These are phyloP conservation scores for Orbilia oligospora DNA, from an alignment of 2,329 filamentous ascomycete genomes.

Conservation along the genomic window DNA sequence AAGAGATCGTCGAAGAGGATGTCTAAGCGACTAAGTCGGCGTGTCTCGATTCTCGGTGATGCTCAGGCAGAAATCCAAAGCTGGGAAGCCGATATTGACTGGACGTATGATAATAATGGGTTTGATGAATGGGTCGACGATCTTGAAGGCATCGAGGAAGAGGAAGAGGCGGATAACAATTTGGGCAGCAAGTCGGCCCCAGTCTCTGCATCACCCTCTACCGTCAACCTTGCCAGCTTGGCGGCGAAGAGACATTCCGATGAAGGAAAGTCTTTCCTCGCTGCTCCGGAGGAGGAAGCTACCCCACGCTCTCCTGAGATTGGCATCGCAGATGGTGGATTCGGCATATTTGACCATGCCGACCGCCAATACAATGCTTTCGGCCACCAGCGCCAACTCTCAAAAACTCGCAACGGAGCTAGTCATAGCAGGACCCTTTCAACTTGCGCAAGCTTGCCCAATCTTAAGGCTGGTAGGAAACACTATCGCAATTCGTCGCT, in stretches of 20 bases:
- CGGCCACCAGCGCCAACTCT: conserved; percentile 51
- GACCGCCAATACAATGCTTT: conserved; percentile 53
- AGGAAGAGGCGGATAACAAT: conserved; percentile 26
- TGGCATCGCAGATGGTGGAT: conserved; percentile 57
- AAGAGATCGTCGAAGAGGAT: conserved; percentile 44
- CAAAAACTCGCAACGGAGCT: conserved; percentile 51
- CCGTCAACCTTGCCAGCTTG: conserved; percentile 50
- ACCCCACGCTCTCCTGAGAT: conserved; percentile 22
- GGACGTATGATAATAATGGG: conserved; percentile 55
- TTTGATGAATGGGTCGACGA: conserved; percentile 58
- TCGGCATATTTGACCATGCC: conserved; percentile 55
- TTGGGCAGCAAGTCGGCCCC: conserved; percentile 55
- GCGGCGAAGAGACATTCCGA: conserved; percentile 43
- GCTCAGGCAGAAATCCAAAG: conserved; percentile 39
- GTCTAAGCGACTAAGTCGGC: conserved; percentile 42
- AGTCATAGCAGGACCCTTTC: conserved; percentile 46
- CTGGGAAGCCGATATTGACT: conserved; percentile 60
- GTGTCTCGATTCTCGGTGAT: conserved; percentile 38
- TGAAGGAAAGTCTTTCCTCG: conserved; percentile 36
- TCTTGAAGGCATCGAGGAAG: conserved; percentile 56
- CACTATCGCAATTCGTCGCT: conserved; percentile 55
- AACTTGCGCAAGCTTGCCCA: conserved; percentile 55
- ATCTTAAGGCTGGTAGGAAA: conserved; percentile 50
- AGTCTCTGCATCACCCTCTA: conserved; percentile 55
- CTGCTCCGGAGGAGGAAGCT: conserved; percentile 28